Percentiles rank a stretch among this genome's conserved stretches.
Conservation (phyloP, 1,284 basidiomycete species). For the Rhizopogon parksii region DNA sequence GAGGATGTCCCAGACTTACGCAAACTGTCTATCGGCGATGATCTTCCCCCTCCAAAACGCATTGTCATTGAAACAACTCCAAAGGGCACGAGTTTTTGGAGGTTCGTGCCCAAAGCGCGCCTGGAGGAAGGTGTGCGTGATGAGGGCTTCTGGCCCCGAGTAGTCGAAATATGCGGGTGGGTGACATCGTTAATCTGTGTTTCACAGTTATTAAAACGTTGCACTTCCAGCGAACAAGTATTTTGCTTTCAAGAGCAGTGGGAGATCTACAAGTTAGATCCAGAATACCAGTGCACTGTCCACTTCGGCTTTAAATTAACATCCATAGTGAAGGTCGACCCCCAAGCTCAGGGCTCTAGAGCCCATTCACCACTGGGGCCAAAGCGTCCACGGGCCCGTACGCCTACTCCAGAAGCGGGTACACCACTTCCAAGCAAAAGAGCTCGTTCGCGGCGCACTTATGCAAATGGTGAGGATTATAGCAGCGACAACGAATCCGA, state of each 20-base stretch:
- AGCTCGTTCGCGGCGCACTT: conserved; percentile 14
- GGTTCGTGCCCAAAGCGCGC: conserved; percentile 66
- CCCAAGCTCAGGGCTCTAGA: conserved; percentile 12
- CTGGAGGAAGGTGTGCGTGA: conserved; percentile 47
- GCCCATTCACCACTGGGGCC: conserved; percentile 12
- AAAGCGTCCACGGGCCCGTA: conserved; percentile 29
- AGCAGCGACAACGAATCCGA: conserved; percentile 14
- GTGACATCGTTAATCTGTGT: conserved; percentile 14
- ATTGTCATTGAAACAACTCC: conserved; percentile 60
- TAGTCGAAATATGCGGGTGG: conserved; percentile 63
- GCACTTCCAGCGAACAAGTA: conserved; percentile 36
- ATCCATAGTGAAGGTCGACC: conserved; percentile 31
- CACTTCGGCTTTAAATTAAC: conserved; percentile 37
- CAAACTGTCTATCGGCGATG: conserved; percentile 39
- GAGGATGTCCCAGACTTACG: conserved; percentile 28
- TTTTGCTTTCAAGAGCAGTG: conserved; percentile 65
- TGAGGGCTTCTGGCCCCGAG: conserved; percentile 64
- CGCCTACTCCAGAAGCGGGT: conserved; percentile 17
- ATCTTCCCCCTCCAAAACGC: conserved; percentile 52
- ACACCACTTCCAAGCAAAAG: conserved; percentile 20
- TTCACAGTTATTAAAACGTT: background rate
- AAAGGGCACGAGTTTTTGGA: conserved; percentile 51
- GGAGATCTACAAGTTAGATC: conserved; percentile 77
- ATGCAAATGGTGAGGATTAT: conserved; percentile 4
- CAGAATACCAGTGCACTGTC: conserved; percentile 57